Base-by-base conservation (phyloP, 371 early-diverging fungal genomes). In the Nematocida minor region DNA sequence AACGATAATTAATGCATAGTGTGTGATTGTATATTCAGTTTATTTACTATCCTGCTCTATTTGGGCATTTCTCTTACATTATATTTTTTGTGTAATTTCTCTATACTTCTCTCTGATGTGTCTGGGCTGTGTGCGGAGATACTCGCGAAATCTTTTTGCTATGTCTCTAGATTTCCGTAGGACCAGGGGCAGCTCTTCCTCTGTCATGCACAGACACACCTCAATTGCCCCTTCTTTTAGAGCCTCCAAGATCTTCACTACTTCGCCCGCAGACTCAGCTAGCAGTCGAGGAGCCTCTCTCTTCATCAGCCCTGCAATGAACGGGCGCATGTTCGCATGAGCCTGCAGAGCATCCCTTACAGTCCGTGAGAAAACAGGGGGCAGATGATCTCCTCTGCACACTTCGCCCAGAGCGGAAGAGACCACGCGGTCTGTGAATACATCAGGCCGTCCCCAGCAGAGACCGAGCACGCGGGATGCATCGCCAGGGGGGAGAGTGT, bases 271-370 rank as follows among this genome's bases (percentile, higher is more conserved):
- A 18, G 42, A 9, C 9, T 60, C 25, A 16, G 1, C 22, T 20
- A 70, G 32, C 18, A 60, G 51, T 40, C 63, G 36, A 9, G 1
- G 7, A 40, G 62, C 29, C 32, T 40, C 48, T 34, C 29, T 60
- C 40, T 63, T 70, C 9, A 70, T 27, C 2, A 70, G 4, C 18
- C 41, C 25, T 0, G 34, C 38, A 7, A 60, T 36, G 48, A 70
- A 70, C 31, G 71, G 71, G 6, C 62, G 60, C 71, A 70, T 70
- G 42, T 70, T 70, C 0, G 71, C 40, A 31, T 60, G 62, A 22
- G 36, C 25, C 41, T 53, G 25, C 11, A 70, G 57, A 11, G 42
- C 9, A n/a, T 32, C 22, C 34, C 9, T 16, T 4, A 70, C 42
- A 4, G 46, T 57, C 34, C 41, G 9, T 22, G 47, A 11, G 34